Evolutionary conservation across 176 grass and related monocot genomes (phyloP).

Genomic region (Sorghum bicolor): Sorghum_bicolor_NCBIv3 NC_012872.2:9868001-9868500

Average conservation of each 20-base stretch:
- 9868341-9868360: neutral
- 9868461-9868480: neutral
- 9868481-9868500: neutral
- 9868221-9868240: conserved; percentile 57
- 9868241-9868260: conserved; percentile 60
- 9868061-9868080: conserved; percentile 7
- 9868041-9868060: neutral
- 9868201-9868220: conserved; percentile 41
- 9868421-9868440: neutral
- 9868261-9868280: conserved; percentile 60
- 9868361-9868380: neutral
- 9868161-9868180: conserved; percentile 61
- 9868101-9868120: conserved; percentile 57
- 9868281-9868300: conserved; percentile 32
- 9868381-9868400: neutral
- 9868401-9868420: neutral
- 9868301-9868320: neutral
- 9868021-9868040: neutral
- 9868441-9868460: neutral
- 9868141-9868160: conserved; percentile 80
- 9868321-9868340: neutral
- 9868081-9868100: neutral
- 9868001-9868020: neutral
- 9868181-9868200: conserved; percentile 65
- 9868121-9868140: conserved; percentile 43